Base-by-base conservation (phyloP, 345 rosid species). In the Eucalyptus cloeziana region DNA sequence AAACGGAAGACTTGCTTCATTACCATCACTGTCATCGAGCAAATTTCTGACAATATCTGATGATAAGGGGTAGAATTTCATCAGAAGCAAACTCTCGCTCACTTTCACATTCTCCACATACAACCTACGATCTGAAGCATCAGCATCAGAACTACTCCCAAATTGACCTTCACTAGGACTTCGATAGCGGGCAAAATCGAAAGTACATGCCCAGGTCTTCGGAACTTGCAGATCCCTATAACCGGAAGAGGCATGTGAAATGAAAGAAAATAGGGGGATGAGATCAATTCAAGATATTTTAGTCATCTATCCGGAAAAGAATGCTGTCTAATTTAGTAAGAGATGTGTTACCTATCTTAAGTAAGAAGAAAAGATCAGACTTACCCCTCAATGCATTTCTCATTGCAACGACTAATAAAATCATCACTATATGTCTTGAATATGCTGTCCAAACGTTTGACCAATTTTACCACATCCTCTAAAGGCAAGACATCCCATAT, bases 51-150 rank as follows among this genome's bases (percentile, higher is more conserved):
- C 93, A 4, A 89, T 49, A 13, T 91, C 89, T 17, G 91, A 86
- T 16, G 95, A 93, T 88, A 93, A 90, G 40, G 93, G 45, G 90
- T 93, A 93, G 90, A 94, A 95, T 86, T 95, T 95, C 95, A 93
- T 93, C 22, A 93, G 85, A 44, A 93, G 85, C 88, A 94, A 88
- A 86, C 96, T 93, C 54, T 93, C 95, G 45, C 86, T 90, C 89
- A 93, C 96, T 86, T 92, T 94, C 27, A 94, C 54, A 17, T 93
- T 92, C 88, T 93, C 95, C 22, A 62, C 91, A 56, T 89, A 93
- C 54, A 88, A 86, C 58, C 54, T 47, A 81, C 54, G 45, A 49
- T 91, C 91, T 56, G 89, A 87, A 49, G 54, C 88, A 58, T 25
- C 76, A 19, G 24, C 31, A 87, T 30, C 88, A 11, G 88, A 58